Evolutionary conservation across 202 grass and related monocot genomes (phyloP), one percentile per base, ranked within the genome.

Genomic region (Hordeum pubiflorum): DNA sequence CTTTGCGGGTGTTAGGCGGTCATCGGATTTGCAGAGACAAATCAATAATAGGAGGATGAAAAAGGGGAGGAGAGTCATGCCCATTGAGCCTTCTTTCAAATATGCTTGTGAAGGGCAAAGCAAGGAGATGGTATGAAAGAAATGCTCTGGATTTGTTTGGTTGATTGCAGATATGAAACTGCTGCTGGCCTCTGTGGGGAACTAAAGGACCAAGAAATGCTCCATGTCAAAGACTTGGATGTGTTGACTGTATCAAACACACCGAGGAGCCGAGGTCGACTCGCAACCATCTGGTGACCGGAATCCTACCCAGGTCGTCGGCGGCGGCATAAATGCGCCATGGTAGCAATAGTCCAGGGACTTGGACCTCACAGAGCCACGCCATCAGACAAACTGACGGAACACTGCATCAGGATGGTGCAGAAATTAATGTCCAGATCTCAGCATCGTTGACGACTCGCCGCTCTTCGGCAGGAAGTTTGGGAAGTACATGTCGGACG

Each of bases 1-100:
- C 9, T 88, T 85, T 3, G 33, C 31, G 17, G 58, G 58, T 32
- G 75, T 83, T 18, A 90, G 48, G 0, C 46, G 38, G 20, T 88
- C 75, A 27, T 77, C 36, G 6, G 85, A 89, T 56, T 46, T 61
- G 39, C 76, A 71, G 6, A 44, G 3, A 3, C 10, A 87, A 36
- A 78, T 33, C 12, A 33, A 34, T 58, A 48, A 7, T 2, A 87
- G 0, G 13, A 76, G 32, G 23, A 77, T 12, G 4, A 56, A 18
- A 37, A 79, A 0, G 3, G 10, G 4, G 34, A 69, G 17, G 0
- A 4, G 17, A 17, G 54, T 9, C 21, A 41, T 87, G 14, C n/a
- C 57, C 56, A 34, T 23, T 20, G 3, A 7, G n/a, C 43, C 15
- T 27, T 13, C 31, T 38, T 71, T 17, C 24, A 1, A 4, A n/a